A percentile compares a stretch with the other conserved stretches of the same genome.
Conservation (phyloP, 495 filamentous ascomycete genomes). For the Penicillium atrosanguineum region DNA sequence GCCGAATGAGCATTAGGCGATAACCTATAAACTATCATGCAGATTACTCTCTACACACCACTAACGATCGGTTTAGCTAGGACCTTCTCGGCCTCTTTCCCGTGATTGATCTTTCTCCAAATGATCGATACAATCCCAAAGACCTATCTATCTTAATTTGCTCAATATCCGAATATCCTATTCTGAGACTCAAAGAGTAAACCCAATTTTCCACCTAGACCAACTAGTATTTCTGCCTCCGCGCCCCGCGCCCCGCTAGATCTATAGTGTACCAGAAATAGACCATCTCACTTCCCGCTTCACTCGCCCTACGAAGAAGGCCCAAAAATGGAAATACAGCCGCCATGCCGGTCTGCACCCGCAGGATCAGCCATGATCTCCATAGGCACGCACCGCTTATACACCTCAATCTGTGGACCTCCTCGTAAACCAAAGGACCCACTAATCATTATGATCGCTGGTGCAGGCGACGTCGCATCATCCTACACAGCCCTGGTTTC, state of each 20-base stretch:
- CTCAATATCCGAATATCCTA: too few relatives aligned
- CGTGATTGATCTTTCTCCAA: too few relatives aligned
- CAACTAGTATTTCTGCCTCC: too few relatives aligned
- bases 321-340: background rate
- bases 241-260: background rate
- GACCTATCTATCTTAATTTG: too few relatives aligned
- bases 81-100: too few relatives aligned
- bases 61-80: too few relatives aligned
- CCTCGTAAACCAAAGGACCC: slow-evolving; percentile 23
- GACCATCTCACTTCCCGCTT: background rate
- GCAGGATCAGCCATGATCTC: slow-evolving; percentile 18
- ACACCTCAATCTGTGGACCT: slow-evolving; percentile 23
- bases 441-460: slow-evolving; percentile 44
- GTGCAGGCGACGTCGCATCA: slow-evolving; percentile 43
- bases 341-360: background rate
- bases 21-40: too few relatives aligned
- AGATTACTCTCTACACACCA: too few relatives aligned
- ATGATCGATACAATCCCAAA: too few relatives aligned
- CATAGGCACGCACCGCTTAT: slow-evolving; percentile 40
- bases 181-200: too few relatives aligned
- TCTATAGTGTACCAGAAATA: background rate
- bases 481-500: slow-evolving; percentile 40
- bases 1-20: too few relatives aligned
- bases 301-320: background rate
- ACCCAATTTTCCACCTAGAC: too few relatives aligned